phyloP scores from a whole-genome alignment of 805 yeast genomes.

The Candida dajiaensis region DNA sequence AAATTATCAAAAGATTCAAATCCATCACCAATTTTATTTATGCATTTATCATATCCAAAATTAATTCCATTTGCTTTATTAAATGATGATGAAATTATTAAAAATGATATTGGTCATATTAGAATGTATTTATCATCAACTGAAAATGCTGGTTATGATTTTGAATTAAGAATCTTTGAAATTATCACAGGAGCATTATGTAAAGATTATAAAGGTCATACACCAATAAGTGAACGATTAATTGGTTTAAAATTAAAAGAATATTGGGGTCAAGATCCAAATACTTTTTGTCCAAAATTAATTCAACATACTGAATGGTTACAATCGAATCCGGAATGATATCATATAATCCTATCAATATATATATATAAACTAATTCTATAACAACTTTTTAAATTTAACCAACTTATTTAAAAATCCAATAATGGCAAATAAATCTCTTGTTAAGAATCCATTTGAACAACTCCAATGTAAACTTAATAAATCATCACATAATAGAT shows the following conservation, averaged over 20 bases:
- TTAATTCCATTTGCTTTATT: constrained; percentile 28
- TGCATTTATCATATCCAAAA: constrained; percentile 60
- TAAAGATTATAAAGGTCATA: constrained; percentile 20
- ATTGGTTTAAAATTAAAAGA: constrained; percentile 26
- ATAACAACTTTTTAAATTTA: constrained; percentile 6
- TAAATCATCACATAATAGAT: constrained; percentile 5
- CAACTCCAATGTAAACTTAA: constrained; percentile 17
- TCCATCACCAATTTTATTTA: constrained; percentile 31
- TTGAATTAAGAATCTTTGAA: constrained; percentile 36
- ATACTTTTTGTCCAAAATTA: constrained; percentile 25
- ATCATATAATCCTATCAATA: too few relatives aligned
- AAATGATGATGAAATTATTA: constrained; percentile 23
- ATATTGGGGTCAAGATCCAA: constrained; percentile 23
- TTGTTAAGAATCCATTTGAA: constrained; percentile 7
- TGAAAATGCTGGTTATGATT: constrained; percentile 28
- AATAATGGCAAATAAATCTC: constrained; percentile 8
- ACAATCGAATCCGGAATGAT: constrained; percentile 23
- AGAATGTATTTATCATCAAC: constrained; percentile 28
- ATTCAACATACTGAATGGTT: constrained; percentile 31
- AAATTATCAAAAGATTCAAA: constrained; percentile 11
- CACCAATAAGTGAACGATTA: constrained; percentile 18
- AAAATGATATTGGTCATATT: constrained; percentile 22
- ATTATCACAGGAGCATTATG: constrained; percentile 33
- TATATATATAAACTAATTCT: too few relatives aligned
- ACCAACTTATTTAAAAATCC: constrained; percentile 8